Evolutionary conservation across 768 basidiomycete genomes (phyloP).

Genomic region (Tylopilus felleus): DNA sequence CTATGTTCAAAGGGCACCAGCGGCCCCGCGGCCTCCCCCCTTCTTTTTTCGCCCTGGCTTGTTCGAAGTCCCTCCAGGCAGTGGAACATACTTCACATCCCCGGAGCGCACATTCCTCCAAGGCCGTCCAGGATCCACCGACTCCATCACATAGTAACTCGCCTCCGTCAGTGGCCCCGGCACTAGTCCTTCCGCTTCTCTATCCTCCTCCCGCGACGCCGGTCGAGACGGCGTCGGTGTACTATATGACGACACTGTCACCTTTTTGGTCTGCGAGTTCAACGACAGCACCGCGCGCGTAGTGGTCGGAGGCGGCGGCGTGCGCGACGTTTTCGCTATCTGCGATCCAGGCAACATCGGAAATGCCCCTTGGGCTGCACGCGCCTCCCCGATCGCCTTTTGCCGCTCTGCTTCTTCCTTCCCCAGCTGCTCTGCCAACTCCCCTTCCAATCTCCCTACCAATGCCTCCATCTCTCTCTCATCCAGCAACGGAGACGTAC

Average conservation of each 20-base stretch:
- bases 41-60: slow-evolving; percentile 3
- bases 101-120: slow-evolving; percentile 43
- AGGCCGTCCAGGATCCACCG: slow-evolving; percentile 32
- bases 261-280: slow-evolving; percentile 47
- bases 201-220: slow-evolving; percentile 34
- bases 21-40: too few species aligned
- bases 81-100: slow-evolving; percentile 37
- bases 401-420: slow-evolving; percentile 50
- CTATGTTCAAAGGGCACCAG: too few species aligned
- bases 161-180: slow-evolving; percentile 38
- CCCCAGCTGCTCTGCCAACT: slow-evolving; percentile 41
- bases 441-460: slow-evolving; percentile 40
- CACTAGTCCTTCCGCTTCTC: slow-evolving; percentile 39
- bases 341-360: slow-evolving; percentile 42
- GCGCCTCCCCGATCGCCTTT: slow-evolving; percentile 45
- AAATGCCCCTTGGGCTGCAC: slow-evolving; percentile 56
- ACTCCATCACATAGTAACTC: slow-evolving; percentile 31
- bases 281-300: slow-evolving; percentile 62
- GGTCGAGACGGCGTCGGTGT: slow-evolving; percentile 33
- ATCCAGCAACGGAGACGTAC: slow-evolving; percentile 40
- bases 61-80: slow-evolving; percentile 6
- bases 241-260: slow-evolving; percentile 52
- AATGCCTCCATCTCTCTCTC: slow-evolving; percentile 34
- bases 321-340: slow-evolving; percentile 8
- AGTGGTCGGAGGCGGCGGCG: slow-evolving; percentile 31